Base-by-base conservation (phyloP, 805 yeast genomes). In the Lachancea thermotolerans region DNA sequence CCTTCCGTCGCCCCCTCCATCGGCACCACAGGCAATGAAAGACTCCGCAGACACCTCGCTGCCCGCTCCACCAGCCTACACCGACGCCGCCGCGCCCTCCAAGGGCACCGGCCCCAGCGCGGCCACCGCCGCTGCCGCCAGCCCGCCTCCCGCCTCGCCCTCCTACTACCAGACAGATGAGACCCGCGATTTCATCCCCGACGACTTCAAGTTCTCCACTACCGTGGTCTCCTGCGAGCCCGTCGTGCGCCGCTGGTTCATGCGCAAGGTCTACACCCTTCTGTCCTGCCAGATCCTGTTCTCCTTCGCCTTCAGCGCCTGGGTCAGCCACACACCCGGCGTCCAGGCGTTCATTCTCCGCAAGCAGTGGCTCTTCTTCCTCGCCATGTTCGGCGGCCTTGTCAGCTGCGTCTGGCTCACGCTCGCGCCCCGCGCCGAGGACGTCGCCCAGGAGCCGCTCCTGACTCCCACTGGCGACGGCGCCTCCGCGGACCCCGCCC, bases 191-290 rank as follows among this genome's bases (percentile, higher is more conserved):
- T 64, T 66, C 50, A 57, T 75, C 39, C 82, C 83, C 3, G 85
- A 87, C 54, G 95, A 86, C 64, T 88, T 87, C 77, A 88, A 87
- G 62, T 86, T 82, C 64, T 78, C 84, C 31, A 83, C 84, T 6
- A 74, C 77, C 42, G 95, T 88, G 18, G 78, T 88, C 3, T 80
- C 84, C 29, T 86, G 95, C 65, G 85, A 83, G 47, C 67, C 85
- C 42, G 78, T 83, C 12, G 72, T 88, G 34, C 78, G 96, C 54
- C 85, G 82, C 52, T 73, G 80, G 61, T 88, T 88, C 55, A 69
- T 85, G 53, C 74, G 89, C 48, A 85, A 84, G 58, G 96, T 88
- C 8, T 89, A 87, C 64, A 69, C 87, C 5, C 71, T 89, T 39
- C 71, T 88, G 41, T 63, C 80, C 10, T 65, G 74, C 4, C 96